Evolutionary conservation across 1,139 yeast species (phyloP).

Genomic region (Debaryomycetaceae sp.): DNA sequence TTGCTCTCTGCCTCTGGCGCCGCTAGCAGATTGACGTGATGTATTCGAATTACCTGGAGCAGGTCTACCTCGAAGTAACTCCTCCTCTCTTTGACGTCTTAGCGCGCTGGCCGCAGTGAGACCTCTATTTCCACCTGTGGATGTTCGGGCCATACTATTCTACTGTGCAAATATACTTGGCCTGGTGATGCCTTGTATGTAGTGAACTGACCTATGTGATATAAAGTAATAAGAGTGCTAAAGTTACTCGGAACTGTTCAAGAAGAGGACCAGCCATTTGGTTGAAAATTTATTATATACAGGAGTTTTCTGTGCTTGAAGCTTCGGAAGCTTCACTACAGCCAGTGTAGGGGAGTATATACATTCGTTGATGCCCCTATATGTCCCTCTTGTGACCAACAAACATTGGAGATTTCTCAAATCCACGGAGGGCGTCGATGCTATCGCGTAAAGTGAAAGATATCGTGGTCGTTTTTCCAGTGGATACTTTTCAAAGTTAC

Average conservation of each 20-base stretch:
- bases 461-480: too few species aligned
- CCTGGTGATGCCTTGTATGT: background rate
- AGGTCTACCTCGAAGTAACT: slow-evolving; percentile 7
- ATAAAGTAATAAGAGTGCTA: background rate
- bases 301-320: background rate
- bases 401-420: too few species aligned
- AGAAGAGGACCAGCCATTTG: background rate
- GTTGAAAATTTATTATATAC: background rate
- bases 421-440: too few species aligned
- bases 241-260: background rate
- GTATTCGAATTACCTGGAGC: slow-evolving; percentile 6
- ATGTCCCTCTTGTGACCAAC: too few species aligned
- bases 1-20: slow-evolving; percentile 15
- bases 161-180: background rate
- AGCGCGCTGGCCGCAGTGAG: slow-evolving; percentile 8
- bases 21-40: slow-evolving; percentile 6
- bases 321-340: background rate
- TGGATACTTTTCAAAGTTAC: too few species aligned
- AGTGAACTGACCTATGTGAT: background rate
- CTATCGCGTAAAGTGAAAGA: too few species aligned
- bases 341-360: background rate
- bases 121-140: slow-evolving; percentile 10
- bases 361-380: background rate
- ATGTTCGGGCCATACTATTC: slow-evolving; percentile 13
- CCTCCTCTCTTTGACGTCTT: slow-evolving; percentile 15